phyloP scores from a whole-genome alignment of 192 early-diverging fungal genomes.

The Coemansia furcata region DNA sequence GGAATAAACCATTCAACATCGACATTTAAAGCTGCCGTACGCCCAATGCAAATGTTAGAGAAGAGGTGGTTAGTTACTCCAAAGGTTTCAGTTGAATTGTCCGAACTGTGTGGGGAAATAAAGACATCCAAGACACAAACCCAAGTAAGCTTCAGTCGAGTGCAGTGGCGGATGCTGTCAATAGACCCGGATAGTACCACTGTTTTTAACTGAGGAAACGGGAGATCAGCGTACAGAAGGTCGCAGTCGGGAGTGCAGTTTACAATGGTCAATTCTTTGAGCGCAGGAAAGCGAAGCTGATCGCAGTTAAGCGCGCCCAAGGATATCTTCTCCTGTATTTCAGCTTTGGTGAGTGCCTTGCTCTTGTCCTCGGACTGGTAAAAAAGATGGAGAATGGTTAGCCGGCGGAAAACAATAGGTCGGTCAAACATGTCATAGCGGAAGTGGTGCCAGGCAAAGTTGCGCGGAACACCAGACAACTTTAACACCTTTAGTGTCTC shows the following conservation, averaged over 20 bases:
- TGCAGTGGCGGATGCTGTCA: background rate
- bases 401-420: background rate
- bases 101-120: background rate
- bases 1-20: background rate
- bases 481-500: background rate
- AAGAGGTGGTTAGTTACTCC: background rate
- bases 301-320: background rate
- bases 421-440: background rate
- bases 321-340: background rate
- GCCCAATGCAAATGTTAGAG: background rate
- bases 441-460: background rate
- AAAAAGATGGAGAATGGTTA: background rate
- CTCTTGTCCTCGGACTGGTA: background rate
- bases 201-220: background rate
- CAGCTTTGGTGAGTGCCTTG: background rate
- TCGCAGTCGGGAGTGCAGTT: constrained; percentile 2
- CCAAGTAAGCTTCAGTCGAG: background rate
- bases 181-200: background rate
- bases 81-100: background rate
- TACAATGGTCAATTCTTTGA: background rate
- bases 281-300: background rate
- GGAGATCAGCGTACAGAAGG: background rate
- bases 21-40: background rate
- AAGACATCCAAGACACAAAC: background rate
- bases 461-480: background rate